Base-by-base conservation (phyloP, 2,329 filamentous ascomycete species). In the Fusarium piperis region DNA sequence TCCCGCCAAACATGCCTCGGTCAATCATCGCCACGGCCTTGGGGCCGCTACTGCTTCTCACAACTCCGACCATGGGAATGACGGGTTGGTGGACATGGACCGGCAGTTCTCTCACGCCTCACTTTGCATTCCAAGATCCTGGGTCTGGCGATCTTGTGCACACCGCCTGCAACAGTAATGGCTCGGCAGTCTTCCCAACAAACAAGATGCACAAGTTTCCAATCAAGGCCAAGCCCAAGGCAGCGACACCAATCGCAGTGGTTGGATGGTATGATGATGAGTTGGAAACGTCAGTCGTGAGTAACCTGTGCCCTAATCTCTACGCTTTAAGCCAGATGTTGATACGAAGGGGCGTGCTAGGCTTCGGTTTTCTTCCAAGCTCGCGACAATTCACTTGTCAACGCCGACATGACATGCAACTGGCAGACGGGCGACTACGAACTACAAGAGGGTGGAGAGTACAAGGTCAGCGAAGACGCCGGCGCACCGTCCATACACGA, bases 71-170 rank as follows among this genome's bases (percentile, higher is more conserved):
- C 0, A n/a, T 44, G 8, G 71, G 64, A 52, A 60, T 73, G 59
- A 55, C 70, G 10, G 71, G 67, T 61, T 73, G 71, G 71, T 73
- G 64, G 64, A 73, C 71, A 8, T 68, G 67, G 71, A 64, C 70
- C 23, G 52, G 64, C 0, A 33, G 66, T 11, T 20, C 36, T 20
- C 20, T 73, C 20, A 73, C 71, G 6, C 71, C 71, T 56, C 71
- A 73, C 44, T 73, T 73, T 48, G 71, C 71, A 15, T 73, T 65
- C 38, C 71, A 73, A 61, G 71, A 73, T 26, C 64, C 71, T 1
- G 67, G 71, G 13, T 73, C 71, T 30, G 71, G 71, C 1, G 28
- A 71, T n/a, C 53, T 73, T 16, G 12, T 73, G 15, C 71, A 73
- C 36, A 71, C 71, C 56, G 67, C 70, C 4, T 73, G 71, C 20